phyloP scores from a whole-genome alignment of 2,329 filamentous ascomycete genomes.

The Neurospora sp. region DNA sequence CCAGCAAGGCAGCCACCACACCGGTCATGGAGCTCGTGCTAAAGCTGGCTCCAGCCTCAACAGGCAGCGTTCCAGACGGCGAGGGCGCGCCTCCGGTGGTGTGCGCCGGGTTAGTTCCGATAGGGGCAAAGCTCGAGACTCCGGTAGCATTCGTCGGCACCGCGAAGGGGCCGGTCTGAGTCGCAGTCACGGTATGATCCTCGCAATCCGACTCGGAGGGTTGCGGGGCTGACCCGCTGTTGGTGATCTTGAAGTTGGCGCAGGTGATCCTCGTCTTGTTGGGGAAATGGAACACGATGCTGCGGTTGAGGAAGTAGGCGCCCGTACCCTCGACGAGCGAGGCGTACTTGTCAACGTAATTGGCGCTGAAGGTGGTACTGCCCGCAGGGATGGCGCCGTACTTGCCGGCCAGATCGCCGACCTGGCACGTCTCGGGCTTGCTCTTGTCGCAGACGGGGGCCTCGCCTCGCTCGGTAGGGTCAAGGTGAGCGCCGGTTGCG shows the following conservation, averaged over 20 bases:
- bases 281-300: constrained; percentile 53
- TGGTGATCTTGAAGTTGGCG: constrained; percentile 44
- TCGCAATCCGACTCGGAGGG: not conserved
- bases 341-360: constrained; percentile 48
- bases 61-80: not conserved
- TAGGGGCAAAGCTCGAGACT: not conserved
- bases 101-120: not conserved
- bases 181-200: not conserved
- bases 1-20: not conserved
- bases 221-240: constrained; percentile 7
- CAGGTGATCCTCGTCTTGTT: constrained; percentile 57
- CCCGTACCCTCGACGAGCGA: constrained; percentile 40
- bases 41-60: not conserved
- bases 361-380: constrained; percentile 36
- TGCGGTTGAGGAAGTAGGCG: constrained; percentile 56
- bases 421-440: constrained; percentile 57
- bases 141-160: not conserved
- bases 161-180: not conserved
- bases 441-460: constrained; percentile 47
- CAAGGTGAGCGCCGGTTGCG: constrained; percentile 55
- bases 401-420: constrained; percentile 70
- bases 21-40: not conserved
- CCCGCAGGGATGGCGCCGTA: constrained; percentile 45
- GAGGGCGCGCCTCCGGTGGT: not conserved
- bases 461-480: constrained; percentile 59